Percentiles rank a stretch among this genome's conserved stretches.
Evolutionary conservation across 208 protist genomes (phyloP).

Genomic region (Herpetomonas tarakana): DNA sequence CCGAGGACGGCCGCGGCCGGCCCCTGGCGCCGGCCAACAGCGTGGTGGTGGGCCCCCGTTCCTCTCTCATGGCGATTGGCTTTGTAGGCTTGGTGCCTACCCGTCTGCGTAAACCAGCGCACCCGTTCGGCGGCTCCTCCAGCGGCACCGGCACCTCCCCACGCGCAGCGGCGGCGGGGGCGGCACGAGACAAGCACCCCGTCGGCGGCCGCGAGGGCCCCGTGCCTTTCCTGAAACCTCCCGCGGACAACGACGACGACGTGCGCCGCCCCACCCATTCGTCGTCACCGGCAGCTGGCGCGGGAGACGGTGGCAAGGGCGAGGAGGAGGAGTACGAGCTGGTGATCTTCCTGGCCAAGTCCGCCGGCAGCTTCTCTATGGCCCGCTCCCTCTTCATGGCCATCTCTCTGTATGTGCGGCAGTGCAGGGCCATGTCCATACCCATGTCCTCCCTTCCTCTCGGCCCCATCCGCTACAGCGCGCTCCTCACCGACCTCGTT

Average conservation of each 20-base stretch:
- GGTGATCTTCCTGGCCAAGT: slow-evolving; percentile 44
- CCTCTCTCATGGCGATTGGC: slow-evolving; percentile 15
- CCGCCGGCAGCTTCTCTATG: slow-evolving; percentile 40
- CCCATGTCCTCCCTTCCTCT: slow-evolving; percentile 17
- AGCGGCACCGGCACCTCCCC: neutral
- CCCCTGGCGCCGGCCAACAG: slow-evolving; percentile 7
- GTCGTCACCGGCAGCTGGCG: neutral
- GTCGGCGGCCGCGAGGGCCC: neutral
- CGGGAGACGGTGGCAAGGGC: neutral
- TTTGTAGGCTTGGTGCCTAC: slow-evolving; percentile 19
- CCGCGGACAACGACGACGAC: slow-evolving; percentile 5
- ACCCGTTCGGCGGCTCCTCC: no score
- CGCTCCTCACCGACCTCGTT: slow-evolving; percentile 38
- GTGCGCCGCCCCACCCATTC: no score
- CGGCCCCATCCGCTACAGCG: slow-evolving; percentile 30
- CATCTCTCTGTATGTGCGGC: slow-evolving; percentile 29
- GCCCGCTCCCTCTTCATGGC: slow-evolving; percentile 35
- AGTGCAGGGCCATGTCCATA: slow-evolving; percentile 12
- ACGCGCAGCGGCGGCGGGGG: no score
- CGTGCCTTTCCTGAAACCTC: slow-evolving; percentile 3
- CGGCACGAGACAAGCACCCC: neutral
- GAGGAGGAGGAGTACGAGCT: slow-evolving; percentile 14
- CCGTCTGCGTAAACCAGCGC: no score
- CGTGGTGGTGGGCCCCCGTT: slow-evolving; percentile 11
- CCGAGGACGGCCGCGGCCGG: no score